Base-by-base conservation (phyloP, 2,329 filamentous ascomycete genomes). In the Exophiala bonariae region DNA sequence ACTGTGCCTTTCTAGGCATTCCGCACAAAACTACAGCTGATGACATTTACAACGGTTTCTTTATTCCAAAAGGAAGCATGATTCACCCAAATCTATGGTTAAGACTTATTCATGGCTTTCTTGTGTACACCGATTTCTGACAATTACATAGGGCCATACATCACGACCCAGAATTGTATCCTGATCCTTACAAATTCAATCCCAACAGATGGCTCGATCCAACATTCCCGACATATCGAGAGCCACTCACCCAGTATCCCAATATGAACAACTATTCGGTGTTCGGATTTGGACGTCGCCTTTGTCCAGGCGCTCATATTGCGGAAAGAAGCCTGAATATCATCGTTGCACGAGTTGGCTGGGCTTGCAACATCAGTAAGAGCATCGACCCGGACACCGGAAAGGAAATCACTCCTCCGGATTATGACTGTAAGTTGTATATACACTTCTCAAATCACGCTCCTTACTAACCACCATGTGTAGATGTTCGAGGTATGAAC, bases 271-370 rank as follows among this genome's bases (percentile, higher is more conserved):
- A 76, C 56, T 72, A 74, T 58, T 71, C 71, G 5, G 74, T 74
- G 19, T 81, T 80, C 48, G 78, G 78, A 16, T 79, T 76, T 62
- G 77, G 78, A 2, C 69, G 77, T 38, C 67, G 78, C 3, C 55
- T 60, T 35, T 61, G 59, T 44, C 53, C 56, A 8, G 59, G 59
- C 11, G 52, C 48, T 31, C 54, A 59, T 20, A 55, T 58, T 37
- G 54, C 54, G 2, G 54, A 58, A 35, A 36, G 52, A 23, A 48
- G 33, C 18, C 33, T 56, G n/a, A 47, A 49, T n/a, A 56, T 56
- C 28, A 22, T 56, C 28, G 28, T 48, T 23, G 50, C 55, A 11
- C 42, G 49, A 22, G 35, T 58, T 16, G 53, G 38, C n/a, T 56
- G 55, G 55, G 30, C 80, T 80, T 47, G 37, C 16, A 36, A 44